phyloP scores from a whole-genome alignment of 2,329 filamentous ascomycete genomes.

The Pseudopithomyces chartarum region DNA sequence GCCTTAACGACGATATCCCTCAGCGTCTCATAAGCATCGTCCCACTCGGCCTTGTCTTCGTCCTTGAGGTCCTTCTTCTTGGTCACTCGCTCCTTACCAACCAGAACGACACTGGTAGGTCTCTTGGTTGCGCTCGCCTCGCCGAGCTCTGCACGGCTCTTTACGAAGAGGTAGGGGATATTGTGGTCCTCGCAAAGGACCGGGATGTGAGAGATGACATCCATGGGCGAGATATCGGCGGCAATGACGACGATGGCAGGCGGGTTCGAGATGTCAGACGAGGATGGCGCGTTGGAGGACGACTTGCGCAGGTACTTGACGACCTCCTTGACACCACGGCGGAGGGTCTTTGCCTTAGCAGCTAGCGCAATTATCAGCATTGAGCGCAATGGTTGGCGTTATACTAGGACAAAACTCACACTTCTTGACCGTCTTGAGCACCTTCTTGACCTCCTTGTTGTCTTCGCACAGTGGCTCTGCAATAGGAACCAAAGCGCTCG shows the following conservation, averaged over 20 bases:
- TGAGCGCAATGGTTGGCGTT: neutral
- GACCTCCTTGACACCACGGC: constrained; percentile 98
- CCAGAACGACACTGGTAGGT: constrained; percentile 95
- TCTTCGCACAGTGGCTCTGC: constrained; percentile 78
- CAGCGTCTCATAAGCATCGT: constrained; percentile 60
- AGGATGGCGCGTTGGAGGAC: constrained; percentile 66
- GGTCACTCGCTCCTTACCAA: constrained; percentile 57
- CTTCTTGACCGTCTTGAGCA: constrained; percentile 69
- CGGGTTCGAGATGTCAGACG: constrained; percentile 59
- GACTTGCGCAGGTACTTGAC: constrained; percentile 98
- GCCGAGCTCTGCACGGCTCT: constrained; percentile 89
- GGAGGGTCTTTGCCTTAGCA: constrained; percentile 92
- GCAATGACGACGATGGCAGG: constrained; percentile 85
- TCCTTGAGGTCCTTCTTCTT: constrained; percentile 56
- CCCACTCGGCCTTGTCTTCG: constrained; percentile 54
- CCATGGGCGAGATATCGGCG: constrained; percentile 96
- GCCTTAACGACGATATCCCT: constrained; percentile 65
- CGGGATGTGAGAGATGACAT: constrained; percentile 97
- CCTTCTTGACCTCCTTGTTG: constrained; percentile 70
- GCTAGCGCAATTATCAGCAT: constrained; percentile 59
- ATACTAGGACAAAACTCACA: constrained; percentile 48
- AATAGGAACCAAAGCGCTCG: constrained; percentile 75
- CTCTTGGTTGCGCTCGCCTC: constrained; percentile 93
- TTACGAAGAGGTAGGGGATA: constrained; percentile 95
- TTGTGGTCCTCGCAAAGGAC: constrained; percentile 98